These are phyloP conservation scores for Waltergamsia citrina DNA, from an alignment of 2,329 filamentous ascomycete species.

Conservation along the genomic window DNA sequence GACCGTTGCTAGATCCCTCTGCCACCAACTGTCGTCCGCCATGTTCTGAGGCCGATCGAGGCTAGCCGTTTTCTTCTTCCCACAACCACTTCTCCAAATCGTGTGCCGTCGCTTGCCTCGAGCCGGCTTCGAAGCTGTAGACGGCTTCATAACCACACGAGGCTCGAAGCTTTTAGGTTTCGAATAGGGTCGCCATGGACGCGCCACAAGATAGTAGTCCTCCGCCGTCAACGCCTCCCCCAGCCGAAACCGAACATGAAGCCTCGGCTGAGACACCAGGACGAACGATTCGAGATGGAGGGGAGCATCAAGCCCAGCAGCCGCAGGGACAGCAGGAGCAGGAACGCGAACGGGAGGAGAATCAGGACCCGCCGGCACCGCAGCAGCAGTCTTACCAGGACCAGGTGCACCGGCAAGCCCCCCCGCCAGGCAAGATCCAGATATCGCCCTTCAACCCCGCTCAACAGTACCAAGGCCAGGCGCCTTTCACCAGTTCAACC, in stretches of 20 bases:
- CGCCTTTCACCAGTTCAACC: background rate
- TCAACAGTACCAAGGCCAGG: no score
- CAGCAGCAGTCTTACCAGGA: no score
- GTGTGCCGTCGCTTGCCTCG: background rate
- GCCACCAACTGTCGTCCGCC: no score
- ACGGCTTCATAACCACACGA: background rate
- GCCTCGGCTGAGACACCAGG: background rate
- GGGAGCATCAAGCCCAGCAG: background rate
- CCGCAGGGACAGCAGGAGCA: background rate
- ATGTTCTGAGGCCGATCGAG: no score
- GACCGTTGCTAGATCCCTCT: no score
- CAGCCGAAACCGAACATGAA: background rate
- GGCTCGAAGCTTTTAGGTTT: background rate
- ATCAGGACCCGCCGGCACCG: no score
- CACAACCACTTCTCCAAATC: no score
- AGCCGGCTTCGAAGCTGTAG: no score
- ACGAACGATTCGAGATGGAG: background rate
- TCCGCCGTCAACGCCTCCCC: background rate
- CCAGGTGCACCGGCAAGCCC: background rate
- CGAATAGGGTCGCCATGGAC: conserved; percentile 11
- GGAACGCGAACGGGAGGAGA: no score
- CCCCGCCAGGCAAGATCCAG: conserved; percentile 1
- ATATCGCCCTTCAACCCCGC: background rate
- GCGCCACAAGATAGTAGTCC: conserved; percentile 7
- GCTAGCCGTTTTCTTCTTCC: no score